Evolutionary conservation across 352 stramenopile genomes (phyloP).

Genomic region (Globisporangium spiculum): DNA sequence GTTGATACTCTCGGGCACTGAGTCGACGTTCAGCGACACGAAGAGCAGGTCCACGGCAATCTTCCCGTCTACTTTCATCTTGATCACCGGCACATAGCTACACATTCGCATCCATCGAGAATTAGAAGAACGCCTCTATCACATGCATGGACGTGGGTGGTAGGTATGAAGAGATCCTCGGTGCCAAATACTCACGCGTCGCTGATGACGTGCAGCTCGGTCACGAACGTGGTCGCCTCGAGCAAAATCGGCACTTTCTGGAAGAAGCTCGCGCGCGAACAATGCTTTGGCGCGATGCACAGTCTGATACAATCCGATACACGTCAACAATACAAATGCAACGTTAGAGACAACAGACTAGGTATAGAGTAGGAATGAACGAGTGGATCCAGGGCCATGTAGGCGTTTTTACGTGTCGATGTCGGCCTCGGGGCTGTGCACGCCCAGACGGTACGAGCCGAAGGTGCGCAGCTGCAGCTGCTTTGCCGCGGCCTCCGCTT

Average conservation of each 20-base stretch:
- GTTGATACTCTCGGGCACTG: slow-evolving; percentile 62
- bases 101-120: no score
- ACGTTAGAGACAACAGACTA: neutral
- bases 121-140: no score
- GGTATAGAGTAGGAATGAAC: neutral
- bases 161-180: neutral
- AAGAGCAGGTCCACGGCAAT: slow-evolving; percentile 95
- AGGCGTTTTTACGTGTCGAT: slow-evolving; percentile 64
- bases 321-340: neutral
- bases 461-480: slow-evolving; percentile 85
- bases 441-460: slow-evolving; percentile 87
- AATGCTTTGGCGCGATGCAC: slow-evolving; percentile 80
- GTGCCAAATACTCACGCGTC: slow-evolving; percentile 67
- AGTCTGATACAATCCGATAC: slow-evolving; percentile 33
- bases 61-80: slow-evolving; percentile 86
- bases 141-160: neutral
- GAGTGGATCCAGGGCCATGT: slow-evolving; percentile 2
- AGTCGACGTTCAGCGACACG: slow-evolving; percentile 66
- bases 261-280: slow-evolving; percentile 87
- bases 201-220: slow-evolving; percentile 76
- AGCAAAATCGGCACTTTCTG: slow-evolving; percentile 76
- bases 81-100: slow-evolving; percentile 91
- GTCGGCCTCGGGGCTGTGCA: slow-evolving; percentile 83
- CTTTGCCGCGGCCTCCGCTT: slow-evolving; percentile 37
- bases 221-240: slow-evolving; percentile 64